Base-by-base conservation (phyloP, 2,329 filamentous ascomycete genomes). In the Hyphodiscus sp. region DNA sequence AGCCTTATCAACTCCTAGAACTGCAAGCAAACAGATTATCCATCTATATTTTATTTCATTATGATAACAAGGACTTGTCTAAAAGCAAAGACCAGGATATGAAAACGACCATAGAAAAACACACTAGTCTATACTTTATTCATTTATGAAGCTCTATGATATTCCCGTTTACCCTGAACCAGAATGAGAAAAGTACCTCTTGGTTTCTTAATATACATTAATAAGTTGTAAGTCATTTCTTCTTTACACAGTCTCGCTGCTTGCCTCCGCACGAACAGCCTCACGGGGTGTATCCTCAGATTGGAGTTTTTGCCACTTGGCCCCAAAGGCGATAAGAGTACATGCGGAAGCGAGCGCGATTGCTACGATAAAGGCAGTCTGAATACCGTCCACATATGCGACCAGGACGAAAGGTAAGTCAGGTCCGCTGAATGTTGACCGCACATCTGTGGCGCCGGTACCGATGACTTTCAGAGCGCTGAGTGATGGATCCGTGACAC, bases 361-460 rank as follows among this genome's bases (percentile, higher is more conserved):
- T 15, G 49, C 41, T 1, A 59, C 30, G 20, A 50, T 47, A 41
- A 58, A 58, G 3, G 49, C 49, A 6, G 45, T 50, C n/a, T 57
- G 54, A 6, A 58, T 30, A 19, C 54, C 54, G 9, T 47, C 29
- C 43, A 58, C 45, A 45, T 76, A 76, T 1, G 73, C 71, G 11
- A 55, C 41, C 1, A 75, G 51, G 5, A 74, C 71, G 9, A 61
- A 62, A 0, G 63, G 56, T 0, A 76, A 53, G 43, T 71, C 62
- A 2, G 56, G 50, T 1, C 59, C 18, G 1, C 58, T 29, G 0
- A 75, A 68, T 13, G 69, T 58, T 0, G 51, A 52, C 8, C 67
- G 63, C 26, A 76, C 67, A 0, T 61, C 65, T 0, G 72, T 71
- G 3, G 71, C 73, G 4, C 75, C 75, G 0, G 73, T 73, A 3